A percentile compares a stretch with the other conserved stretches of the same genome.
phyloP scores from a whole-genome alignment of 371 early-diverging fungal genomes.

The Mucor indicus region DNA sequence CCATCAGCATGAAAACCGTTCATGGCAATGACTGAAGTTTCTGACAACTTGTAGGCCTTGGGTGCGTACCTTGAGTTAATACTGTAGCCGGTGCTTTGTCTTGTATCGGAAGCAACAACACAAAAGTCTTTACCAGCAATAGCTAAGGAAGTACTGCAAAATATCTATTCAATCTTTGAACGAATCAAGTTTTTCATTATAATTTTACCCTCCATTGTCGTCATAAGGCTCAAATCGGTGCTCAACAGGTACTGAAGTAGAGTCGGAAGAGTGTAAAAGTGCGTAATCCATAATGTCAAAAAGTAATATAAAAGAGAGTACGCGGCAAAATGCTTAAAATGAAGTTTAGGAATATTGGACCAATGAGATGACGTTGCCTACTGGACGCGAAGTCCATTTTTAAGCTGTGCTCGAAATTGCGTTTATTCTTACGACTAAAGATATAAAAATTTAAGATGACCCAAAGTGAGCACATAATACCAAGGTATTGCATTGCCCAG shows the following conservation, averaged over 20 bases:
- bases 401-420: no score
- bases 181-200: no score
- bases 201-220: slow-evolving; percentile 70
- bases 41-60: slow-evolving; percentile 88
- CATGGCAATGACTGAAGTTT: slow-evolving; percentile 83
- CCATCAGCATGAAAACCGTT: slow-evolving; percentile 97
- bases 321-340: no score
- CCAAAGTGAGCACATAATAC: no score
- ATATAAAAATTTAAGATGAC: no score
- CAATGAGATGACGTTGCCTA: no score
- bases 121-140: slow-evolving; percentile 96
- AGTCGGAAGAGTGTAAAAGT: no score
- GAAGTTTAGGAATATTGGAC: no score
- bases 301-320: no score
- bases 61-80: slow-evolving; percentile 96
- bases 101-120: slow-evolving; percentile 96
- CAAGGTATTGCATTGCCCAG: no score
- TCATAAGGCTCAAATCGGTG: slow-evolving; percentile 78
- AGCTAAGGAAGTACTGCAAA: slow-evolving; percentile 91
- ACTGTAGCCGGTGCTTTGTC: slow-evolving; percentile 93
- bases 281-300: slow-evolving; percentile 33
- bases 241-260: slow-evolving; percentile 49
- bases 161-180: not conserved
- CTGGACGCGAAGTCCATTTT: no score
- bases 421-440: no score